Base-by-base conservation (phyloP, 257 asterid genomes). In the Coffea eugenioides region DNA sequence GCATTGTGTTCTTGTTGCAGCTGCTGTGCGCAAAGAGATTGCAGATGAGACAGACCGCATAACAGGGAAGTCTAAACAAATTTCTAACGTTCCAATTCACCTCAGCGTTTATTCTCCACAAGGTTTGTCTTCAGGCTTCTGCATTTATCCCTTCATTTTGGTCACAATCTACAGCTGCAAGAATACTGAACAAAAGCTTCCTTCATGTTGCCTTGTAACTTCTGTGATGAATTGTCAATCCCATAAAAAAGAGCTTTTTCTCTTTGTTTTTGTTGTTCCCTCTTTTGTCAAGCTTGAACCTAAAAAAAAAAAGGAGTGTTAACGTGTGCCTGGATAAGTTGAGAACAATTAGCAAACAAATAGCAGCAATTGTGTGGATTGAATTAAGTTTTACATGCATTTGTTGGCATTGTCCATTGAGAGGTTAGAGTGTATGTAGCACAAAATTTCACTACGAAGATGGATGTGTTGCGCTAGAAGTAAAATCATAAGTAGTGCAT, bases 1-100 rank as follows among this genome's bases (percentile, higher is more conserved):
- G 31, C 15, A 75, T 21, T 78, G 85, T 83, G 43, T 76, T 83
- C 84, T 43, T 88, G 64, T 81, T 88, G 87, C 94, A 95, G 98
- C 97, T 86, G 79, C 97, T 82, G 99, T 93, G 64, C 91, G 99
- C 62, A 88, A 90, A 84, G 98, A 95, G 90, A 95, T 95, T 71
- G 87, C 97, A 41, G 99, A 95, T 87, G 99, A 95, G 88, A 95
- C 98, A 7, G 99, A 95, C 72, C 97, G 98, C 59, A 95, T 93
- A 82, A 95, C 97, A 54, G 98, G 99, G 86, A 89, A 91, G 90
- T 75, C 76, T 81, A 95, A 95, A 79, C 95, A 90, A 80, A 95
- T 95, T 76, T 95, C 98, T n/a, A 95, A 95, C 62, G 69, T 90
- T 84, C 99, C 99, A 52, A 95, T 95, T 90, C 99, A 95, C 81